phyloP scores from a whole-genome alignment of 1,284 basidiomycete genomes.

The Pseudomicrostroma phylloplanum region DNA sequence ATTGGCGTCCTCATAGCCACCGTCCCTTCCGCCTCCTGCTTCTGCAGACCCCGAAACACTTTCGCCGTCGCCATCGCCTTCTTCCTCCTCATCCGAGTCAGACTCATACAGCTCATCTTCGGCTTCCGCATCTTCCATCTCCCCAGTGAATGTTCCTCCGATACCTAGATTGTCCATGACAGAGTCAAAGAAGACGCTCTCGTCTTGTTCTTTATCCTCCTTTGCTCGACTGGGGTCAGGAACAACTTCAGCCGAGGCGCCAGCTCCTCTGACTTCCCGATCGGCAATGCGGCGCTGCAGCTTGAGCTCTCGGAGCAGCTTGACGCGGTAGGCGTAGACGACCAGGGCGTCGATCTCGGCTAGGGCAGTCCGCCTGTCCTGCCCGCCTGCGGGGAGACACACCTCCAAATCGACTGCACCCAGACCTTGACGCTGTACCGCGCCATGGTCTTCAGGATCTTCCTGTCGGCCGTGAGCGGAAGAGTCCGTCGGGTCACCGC shows the following conservation, averaged over 20 bases:
- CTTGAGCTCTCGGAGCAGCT: constrained; percentile 45
- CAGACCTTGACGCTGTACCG: constrained; percentile 22
- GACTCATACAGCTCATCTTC: constrained; percentile 32
- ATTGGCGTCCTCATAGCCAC: constrained; percentile 30
- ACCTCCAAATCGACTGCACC: constrained; percentile 43
- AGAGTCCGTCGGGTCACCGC: constrained; percentile 49
- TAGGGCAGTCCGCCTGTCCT: constrained; percentile 30
- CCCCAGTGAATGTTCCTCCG: constrained; percentile 41
- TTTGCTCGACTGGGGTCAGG: constrained; percentile 3
- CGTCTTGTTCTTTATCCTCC: constrained; percentile 22
- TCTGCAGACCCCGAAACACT: constrained; percentile 9
- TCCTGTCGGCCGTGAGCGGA: constrained; percentile 57
- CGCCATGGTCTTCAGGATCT: background rate
- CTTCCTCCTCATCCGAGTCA: constrained; percentile 35
- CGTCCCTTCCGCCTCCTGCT: constrained; percentile 44
- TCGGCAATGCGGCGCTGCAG: constrained; percentile 35
- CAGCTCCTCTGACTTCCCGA: constrained; percentile 33
- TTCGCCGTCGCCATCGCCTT: constrained; percentile 51
- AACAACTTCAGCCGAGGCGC: constrained; percentile 16
- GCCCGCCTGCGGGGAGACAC: constrained; percentile 40
- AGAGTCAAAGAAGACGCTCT: constrained; percentile 36
- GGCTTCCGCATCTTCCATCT: constrained; percentile 41
- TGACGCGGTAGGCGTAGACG: constrained; percentile 44
- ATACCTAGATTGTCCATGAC: constrained; percentile 47
- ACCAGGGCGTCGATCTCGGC: constrained; percentile 45